phyloP scores from a whole-genome alignment of 176 grass and related monocot genomes.

The Raddia guianensis region DNA sequence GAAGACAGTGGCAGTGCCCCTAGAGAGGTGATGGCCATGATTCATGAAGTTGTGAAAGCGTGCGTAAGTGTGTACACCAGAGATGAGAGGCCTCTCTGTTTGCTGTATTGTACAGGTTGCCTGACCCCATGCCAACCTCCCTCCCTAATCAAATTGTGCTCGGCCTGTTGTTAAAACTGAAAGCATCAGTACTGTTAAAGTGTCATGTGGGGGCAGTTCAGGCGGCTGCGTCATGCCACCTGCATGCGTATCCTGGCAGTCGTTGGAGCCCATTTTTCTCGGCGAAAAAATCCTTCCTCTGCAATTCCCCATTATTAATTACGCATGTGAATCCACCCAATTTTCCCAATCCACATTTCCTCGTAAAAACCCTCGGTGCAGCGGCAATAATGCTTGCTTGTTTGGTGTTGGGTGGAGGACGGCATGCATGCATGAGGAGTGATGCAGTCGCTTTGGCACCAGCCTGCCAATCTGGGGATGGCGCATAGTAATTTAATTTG shows the following conservation, averaged over 20 bases:
- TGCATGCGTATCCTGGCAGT: conserved; percentile 19
- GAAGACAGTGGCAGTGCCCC: conserved; percentile 1
- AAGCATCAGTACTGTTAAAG: conserved; percentile 34
- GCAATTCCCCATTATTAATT: background rate
- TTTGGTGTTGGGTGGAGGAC: conserved; percentile 37
- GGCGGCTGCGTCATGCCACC: conserved; percentile 17
- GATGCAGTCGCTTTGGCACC: conserved; percentile 37
- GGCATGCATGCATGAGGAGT: conserved; percentile 11
- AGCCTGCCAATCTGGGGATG: conserved; percentile 43
- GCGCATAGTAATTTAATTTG: conserved; percentile 35
- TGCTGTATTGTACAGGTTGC: conserved; percentile 15
- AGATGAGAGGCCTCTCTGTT: conserved; percentile 14
- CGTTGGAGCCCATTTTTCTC: background rate
- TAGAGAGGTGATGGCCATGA: conserved; percentile 43
- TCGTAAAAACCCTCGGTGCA: conserved; percentile 28
- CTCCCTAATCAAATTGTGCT: conserved; percentile 32
- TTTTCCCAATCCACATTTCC: conserved; percentile 28
- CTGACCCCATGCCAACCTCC: conserved; percentile 12
- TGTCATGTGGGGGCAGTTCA: conserved; percentile 30
- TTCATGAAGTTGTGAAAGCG: conserved; percentile 45
- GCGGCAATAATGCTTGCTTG: conserved; percentile 41
- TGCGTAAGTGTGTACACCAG: conserved; percentile 7
- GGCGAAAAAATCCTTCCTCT: background rate
- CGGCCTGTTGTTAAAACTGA: conserved; percentile 15
- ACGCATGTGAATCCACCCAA: background rate